Conservation (phyloP, 257 asterid genomes). For the Nicotiana benthamiana region DNA sequence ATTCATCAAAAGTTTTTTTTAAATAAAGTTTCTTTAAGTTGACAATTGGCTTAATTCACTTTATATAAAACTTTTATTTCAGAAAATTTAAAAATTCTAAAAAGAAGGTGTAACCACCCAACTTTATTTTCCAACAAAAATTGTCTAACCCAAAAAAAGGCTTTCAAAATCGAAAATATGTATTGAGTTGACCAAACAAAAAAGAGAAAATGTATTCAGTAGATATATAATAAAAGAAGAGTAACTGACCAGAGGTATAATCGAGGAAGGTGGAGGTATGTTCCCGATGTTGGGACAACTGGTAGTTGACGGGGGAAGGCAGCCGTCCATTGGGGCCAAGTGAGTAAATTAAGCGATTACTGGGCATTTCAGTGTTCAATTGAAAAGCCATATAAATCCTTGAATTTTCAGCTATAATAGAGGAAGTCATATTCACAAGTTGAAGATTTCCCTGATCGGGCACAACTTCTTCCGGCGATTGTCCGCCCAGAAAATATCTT, state of each 20-base stretch:
- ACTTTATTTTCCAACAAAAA: too few species aligned
- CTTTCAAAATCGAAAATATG: too few species aligned
- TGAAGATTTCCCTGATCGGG: slow-evolving; percentile 31
- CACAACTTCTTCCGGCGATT: slow-evolving; percentile 26
- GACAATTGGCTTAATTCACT: too few species aligned
- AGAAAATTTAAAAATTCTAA: too few species aligned
- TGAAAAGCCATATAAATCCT: slow-evolving; percentile 56
- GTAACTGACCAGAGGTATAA: slow-evolving; percentile 56
- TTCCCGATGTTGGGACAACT: slow-evolving; percentile 34
- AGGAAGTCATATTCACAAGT: slow-evolving; percentile 36
- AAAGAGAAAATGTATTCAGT: too few species aligned
- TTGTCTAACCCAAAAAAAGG: too few species aligned
- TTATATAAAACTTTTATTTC: too few species aligned
- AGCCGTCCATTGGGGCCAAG: slow-evolving; percentile 41
- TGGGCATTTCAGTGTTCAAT: slow-evolving; percentile 31
- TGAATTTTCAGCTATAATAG: slow-evolving; percentile 20
- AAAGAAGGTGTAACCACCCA: too few species aligned
- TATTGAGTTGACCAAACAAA: too few species aligned
- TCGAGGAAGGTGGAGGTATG: slow-evolving; percentile 38
- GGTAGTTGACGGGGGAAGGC: slow-evolving; percentile 26
- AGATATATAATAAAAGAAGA: too few species aligned
- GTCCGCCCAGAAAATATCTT: slow-evolving; percentile 49
- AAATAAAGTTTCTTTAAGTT: too few species aligned
- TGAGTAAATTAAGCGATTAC: slow-evolving; percentile 41
- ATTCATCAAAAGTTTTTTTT: too few species aligned